Base-by-base conservation (phyloP, 495 filamentous ascomycete species). In the Aspergillus ostianus region DNA sequence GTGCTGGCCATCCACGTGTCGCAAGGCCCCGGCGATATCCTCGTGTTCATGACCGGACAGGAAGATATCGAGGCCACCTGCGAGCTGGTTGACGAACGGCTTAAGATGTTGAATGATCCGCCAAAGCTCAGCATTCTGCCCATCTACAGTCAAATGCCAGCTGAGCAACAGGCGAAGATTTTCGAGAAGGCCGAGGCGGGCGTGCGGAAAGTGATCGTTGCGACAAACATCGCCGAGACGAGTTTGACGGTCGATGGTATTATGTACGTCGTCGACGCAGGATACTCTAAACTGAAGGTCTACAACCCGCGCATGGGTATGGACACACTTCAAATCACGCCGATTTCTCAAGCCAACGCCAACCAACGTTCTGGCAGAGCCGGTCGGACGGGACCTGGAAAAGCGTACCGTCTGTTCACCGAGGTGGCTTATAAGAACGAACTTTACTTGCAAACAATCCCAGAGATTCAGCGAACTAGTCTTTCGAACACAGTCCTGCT, bases 231-330 rank as follows among this genome's bases (percentile, higher is more conserved):
- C 70, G 95, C 95, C 3, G 95, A 99, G 70, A 99, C 95, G 0
- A 95, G 90, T 79, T 81, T 99, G 77, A 99, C 95, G 0, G 95
- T 99, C 10, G 95, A 99, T 64, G 95, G 95, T 60, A 98, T 99
- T 66, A 97, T 98, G 93, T 99, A 93, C 66, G 95, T 99, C 54
- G 93, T 99, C 36, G 95, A 99, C 69, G 86, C 90, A 6, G 95
- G 95, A 1, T 99, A 90, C 72, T 96, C 92, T 0, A 99, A 99
- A 73, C 80, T 99, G 57, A 99, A 99, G 68, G 95, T 98, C 13
- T 99, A 98, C 77, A 98, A 99, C 66, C 92, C 95, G 5, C 85
- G 90, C 27, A 97, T 99, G 94, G 93, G 95, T 56, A 99, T 99
- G 95, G 94, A 99, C 64, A 96, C 93, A 1, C 83, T 99, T 15